Percentiles rank a stretch among this genome's conserved stretches.
Conservation (phyloP, 257 asterid genomes). For the Solanum dulcamara region DNA sequence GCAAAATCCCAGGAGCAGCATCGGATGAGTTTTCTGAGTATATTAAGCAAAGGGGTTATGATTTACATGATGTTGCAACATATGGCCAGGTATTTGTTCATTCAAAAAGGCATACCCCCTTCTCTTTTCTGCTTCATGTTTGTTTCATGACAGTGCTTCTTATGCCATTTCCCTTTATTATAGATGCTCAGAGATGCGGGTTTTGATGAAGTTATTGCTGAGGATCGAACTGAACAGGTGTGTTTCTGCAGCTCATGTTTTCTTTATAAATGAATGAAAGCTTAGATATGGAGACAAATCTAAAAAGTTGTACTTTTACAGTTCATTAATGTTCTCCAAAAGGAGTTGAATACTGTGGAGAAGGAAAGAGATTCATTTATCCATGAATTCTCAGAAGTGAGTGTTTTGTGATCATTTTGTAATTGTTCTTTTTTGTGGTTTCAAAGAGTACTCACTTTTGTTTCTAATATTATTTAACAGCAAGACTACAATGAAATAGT, state of each 20-base stretch:
- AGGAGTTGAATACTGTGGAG: slow-evolving; percentile 60
- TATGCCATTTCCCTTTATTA: neutral
- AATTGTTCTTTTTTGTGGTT: neutral
- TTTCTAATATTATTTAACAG: slow-evolving; percentile 7
- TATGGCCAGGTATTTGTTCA: slow-evolving; percentile 33
- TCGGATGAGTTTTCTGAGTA: slow-evolving; percentile 1
- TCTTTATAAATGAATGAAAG: neutral
- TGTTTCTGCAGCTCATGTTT: neutral
- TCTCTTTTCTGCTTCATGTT: neutral
- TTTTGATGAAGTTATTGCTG: slow-evolving; percentile 69
- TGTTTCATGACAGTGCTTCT: neutral
- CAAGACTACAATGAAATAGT: slow-evolving; percentile 56
- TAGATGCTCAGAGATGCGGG: slow-evolving; percentile 97
- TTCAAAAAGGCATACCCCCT: neutral
- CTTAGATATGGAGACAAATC: neutral
- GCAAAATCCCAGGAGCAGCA: neutral
- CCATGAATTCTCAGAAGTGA: slow-evolving; percentile 71
- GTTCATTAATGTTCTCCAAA: slow-evolving; percentile 75
- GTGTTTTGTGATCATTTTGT: neutral
- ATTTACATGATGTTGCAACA: slow-evolving; percentile 2
- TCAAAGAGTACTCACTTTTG: neutral
- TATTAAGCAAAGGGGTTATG: slow-evolving; percentile 9
- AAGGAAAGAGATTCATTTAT: slow-evolving; percentile 69
- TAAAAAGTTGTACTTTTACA: slow-evolving; percentile 9
- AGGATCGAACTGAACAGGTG: slow-evolving; percentile 94